Percentiles rank a stretch among this genome's conserved stretches.
phyloP scores from a whole-genome alignment of 495 filamentous ascomycete genomes.

The Trichoderma orchidacearum region DNA sequence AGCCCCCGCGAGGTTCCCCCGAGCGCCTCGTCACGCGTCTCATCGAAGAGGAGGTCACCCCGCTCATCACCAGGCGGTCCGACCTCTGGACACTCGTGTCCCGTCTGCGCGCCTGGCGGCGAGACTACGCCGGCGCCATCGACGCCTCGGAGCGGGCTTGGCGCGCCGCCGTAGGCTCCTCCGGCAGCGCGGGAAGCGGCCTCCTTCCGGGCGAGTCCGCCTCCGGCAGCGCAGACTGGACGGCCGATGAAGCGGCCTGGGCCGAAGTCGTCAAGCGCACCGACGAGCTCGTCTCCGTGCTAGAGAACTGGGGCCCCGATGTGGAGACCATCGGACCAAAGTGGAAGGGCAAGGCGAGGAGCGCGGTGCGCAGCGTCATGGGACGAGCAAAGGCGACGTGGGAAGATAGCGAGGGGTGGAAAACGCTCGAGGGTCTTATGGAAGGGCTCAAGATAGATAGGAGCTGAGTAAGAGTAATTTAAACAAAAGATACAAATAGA shows the following conservation, averaged over 20 bases:
- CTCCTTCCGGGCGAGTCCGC: constrained; percentile 4
- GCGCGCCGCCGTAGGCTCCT: constrained; percentile 47
- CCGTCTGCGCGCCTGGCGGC: constrained; percentile 54
- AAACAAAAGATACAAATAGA: neutral
- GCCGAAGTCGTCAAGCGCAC: constrained; percentile 47
- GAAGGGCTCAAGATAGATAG: constrained; percentile 37
- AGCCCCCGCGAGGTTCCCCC: constrained; percentile 29
- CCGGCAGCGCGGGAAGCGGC: constrained; percentile 11
- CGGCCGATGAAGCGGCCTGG: constrained; percentile 38
- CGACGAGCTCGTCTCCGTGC: constrained; percentile 47
- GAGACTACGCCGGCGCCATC: constrained; percentile 54
- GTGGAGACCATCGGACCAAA: constrained; percentile 39
- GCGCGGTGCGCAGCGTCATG: constrained; percentile 65
- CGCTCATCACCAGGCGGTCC: constrained; percentile 68
- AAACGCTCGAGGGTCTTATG: constrained; percentile 42
- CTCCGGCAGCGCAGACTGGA: constrained; percentile 19
- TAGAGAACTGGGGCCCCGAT: constrained; percentile 47
- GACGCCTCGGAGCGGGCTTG: constrained; percentile 82
- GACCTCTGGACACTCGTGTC: constrained; percentile 64
- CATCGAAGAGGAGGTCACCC: constrained; percentile 55
- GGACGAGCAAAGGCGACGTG: constrained; percentile 71
- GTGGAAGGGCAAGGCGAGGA: constrained; percentile 84
- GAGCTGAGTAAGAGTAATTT: neutral
- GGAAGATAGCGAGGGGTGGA: constrained; percentile 66
- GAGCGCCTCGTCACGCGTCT: constrained; percentile 51